Evolutionary conservation across 345 rosid species (phyloP).

Genomic region (Salix arbutifolia): DNA sequence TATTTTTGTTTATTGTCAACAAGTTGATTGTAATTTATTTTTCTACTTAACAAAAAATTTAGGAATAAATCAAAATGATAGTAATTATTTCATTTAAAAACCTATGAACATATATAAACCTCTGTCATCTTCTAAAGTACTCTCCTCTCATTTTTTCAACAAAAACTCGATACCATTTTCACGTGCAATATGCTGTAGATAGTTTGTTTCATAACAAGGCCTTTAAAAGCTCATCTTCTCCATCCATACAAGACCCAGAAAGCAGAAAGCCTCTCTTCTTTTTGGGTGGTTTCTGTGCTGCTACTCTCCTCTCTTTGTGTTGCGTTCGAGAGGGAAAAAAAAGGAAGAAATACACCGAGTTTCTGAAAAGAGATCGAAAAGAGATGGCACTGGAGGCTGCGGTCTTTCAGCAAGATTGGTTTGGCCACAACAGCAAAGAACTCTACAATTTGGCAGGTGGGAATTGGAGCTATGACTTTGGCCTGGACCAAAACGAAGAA

Average conservation of each 20-base stretch:
- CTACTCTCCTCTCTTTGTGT: neutral
- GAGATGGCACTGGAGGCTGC: slow-evolving; percentile 74
- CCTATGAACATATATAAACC: neutral
- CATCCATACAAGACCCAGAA: slow-evolving; percentile 13
- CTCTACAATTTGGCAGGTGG: slow-evolving; percentile 40
- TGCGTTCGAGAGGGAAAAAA: neutral
- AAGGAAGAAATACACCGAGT: neutral
- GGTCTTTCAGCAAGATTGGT: slow-evolving; percentile 48
- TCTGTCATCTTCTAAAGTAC: neutral
- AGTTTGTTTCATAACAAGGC: slow-evolving; percentile 10
- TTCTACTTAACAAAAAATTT: no score
- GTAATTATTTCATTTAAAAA: no score
- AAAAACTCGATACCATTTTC: slow-evolving; percentile 28
- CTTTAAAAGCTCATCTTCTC: slow-evolving; percentile 36
- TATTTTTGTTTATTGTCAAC: no score
- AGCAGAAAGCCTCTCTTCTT: slow-evolving; percentile 3
- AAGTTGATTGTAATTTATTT: no score
- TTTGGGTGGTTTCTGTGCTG: neutral
- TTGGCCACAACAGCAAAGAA: slow-evolving; percentile 39
- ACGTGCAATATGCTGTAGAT: slow-evolving; percentile 43
- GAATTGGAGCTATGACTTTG: slow-evolving; percentile 34
- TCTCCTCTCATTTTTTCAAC: neutral
- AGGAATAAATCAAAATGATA: no score
- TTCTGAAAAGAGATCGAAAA: neutral
- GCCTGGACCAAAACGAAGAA: slow-evolving; percentile 15